A percentile compares a stretch with the other conserved stretches of the same genome.
phyloP scores from a whole-genome alignment of 2,329 filamentous ascomycete genomes.

The Alternaria triticina region DNA sequence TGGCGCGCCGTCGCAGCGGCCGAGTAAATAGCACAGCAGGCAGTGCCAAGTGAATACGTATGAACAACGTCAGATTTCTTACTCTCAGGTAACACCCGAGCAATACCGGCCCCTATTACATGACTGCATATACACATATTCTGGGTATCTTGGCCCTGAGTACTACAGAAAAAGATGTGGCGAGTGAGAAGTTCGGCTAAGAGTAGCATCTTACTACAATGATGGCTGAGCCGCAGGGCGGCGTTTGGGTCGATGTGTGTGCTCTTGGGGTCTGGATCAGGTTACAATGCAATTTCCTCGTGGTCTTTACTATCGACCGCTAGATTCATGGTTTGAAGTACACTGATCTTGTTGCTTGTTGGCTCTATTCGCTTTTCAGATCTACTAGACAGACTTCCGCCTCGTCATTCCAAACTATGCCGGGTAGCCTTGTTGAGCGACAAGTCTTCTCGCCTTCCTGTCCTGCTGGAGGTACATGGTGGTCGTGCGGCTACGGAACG shows the following conservation, averaged over 20 bases:
- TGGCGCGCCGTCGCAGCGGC: background rate
- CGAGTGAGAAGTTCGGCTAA: background rate
- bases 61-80: background rate
- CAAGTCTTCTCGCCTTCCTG: slow-evolving; percentile 41
- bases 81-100: background rate
- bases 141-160: background rate
- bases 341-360: background rate
- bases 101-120: background rate
- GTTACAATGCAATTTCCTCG: background rate
- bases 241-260: background rate
- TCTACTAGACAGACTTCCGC: background rate
- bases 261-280: background rate
- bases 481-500: slow-evolving; percentile 40
- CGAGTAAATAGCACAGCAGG: background rate
- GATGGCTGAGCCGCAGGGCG: background rate
- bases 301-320: background rate
- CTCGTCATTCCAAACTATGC: background rate
- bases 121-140: background rate
- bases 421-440: slow-evolving; percentile 5
- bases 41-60: background rate
- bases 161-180: background rate
- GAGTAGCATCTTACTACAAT: background rate
- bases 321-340: background rate
- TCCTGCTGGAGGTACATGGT: slow-evolving; percentile 43
- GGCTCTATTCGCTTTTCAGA: background rate